These are phyloP conservation scores for Closterium sp. DNA, from an alignment of 139 green algal genomes.

Conservation along the genomic window DNA sequence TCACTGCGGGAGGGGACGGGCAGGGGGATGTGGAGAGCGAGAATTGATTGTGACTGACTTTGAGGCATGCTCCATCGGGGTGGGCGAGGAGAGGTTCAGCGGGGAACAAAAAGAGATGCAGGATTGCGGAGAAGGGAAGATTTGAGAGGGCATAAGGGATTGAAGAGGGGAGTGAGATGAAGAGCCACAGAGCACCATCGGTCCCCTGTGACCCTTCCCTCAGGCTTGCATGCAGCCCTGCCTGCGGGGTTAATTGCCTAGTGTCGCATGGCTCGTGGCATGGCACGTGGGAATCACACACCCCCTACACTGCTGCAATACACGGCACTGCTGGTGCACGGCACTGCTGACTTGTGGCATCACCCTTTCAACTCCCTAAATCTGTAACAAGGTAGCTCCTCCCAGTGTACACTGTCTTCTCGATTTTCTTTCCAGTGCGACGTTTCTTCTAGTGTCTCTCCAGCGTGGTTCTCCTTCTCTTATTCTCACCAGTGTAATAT, in stretches of 20 bases:
- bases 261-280: too few relatives aligned
- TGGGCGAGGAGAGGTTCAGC: neutral
- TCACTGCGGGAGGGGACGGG: too few relatives aligned
- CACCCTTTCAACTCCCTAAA: neutral
- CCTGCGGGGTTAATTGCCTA: too few relatives aligned
- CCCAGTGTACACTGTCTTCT: too few relatives aligned
- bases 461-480: neutral
- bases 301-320: neutral
- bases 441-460: too few relatives aligned
- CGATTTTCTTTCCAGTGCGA: too few relatives aligned
- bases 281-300: neutral
- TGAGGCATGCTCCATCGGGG: neutral
- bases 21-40: too few relatives aligned
- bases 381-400: too few relatives aligned
- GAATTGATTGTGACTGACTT: too few relatives aligned
- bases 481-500: conserved; percentile 76
- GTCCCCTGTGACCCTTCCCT: too few relatives aligned
- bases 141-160: neutral
- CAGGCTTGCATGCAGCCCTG: too few relatives aligned
- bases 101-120: neutral
- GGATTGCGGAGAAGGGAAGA: neutral
- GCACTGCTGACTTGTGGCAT: neutral
- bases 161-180: neutral
- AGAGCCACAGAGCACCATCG: too few relatives aligned
- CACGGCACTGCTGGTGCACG: neutral